Percentiles rank a stretch among this genome's conserved stretches.
Evolutionary conservation across 2,329 filamentous ascomycete genomes (phyloP).

Genomic region (Xylaria sp.): DNA sequence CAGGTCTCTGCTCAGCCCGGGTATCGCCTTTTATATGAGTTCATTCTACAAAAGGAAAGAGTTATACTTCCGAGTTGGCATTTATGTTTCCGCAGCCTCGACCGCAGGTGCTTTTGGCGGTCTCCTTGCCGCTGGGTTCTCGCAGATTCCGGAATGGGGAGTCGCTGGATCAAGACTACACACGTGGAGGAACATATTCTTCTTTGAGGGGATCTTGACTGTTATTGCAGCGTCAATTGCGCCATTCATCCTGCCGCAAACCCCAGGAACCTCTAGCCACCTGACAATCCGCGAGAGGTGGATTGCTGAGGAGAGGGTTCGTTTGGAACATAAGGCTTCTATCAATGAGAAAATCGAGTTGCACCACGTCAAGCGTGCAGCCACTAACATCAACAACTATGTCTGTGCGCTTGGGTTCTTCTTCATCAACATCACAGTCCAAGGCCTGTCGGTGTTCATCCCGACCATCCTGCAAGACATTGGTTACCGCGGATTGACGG

Average conservation of each 20-base stretch:
- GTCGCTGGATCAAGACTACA: conserved; percentile 55
- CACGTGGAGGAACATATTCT: conserved; percentile 70
- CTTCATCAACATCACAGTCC: conserved; percentile 69
- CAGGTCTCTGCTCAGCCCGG: conserved; percentile 51
- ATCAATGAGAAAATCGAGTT: conserved; percentile 59
- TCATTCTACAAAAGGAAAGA: conserved; percentile 68
- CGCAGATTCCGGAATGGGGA: conserved; percentile 64
- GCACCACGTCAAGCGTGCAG: conserved; percentile 61
- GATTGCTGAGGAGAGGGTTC: conserved; percentile 64
- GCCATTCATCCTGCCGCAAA: conserved; percentile 63
- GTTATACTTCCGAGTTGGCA: conserved; percentile 65
- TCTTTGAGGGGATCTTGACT: conserved; percentile 70
- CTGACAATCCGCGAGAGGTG: conserved; percentile 63
- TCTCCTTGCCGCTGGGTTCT: conserved; percentile 64
- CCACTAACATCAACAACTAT: conserved; percentile 68
- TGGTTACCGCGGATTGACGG: conserved; percentile 51
- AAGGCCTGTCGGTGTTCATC: conserved; percentile 62
- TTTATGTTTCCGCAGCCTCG: conserved; percentile 65
- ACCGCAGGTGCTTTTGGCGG: conserved; percentile 69
- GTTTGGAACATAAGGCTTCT: conserved; percentile 59
- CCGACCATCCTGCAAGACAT: conserved; percentile 60
- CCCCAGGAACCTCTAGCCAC: conserved; percentile 60
- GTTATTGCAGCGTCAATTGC: conserved; percentile 59
- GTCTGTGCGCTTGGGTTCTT: conserved; percentile 69
- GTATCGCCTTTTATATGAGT: conserved; percentile 66